Base-by-base conservation (phyloP, 495 filamentous ascomycete species). In the Entonaema liquescens region DNA sequence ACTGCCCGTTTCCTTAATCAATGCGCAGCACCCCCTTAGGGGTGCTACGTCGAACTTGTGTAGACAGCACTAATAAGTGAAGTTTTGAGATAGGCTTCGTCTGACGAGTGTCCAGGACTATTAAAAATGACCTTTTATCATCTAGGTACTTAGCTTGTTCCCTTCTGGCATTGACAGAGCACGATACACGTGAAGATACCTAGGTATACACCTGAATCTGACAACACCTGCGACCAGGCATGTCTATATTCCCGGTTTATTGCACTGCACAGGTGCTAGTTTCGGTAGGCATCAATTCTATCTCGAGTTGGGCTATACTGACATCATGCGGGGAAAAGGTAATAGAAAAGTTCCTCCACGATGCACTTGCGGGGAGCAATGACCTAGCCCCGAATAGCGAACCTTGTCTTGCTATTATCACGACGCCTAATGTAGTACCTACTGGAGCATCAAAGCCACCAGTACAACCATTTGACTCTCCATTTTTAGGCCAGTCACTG, bases 161-260 rank as follows among this genome's bases (percentile, higher is more conserved):
- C 13, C 35, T 38, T 15, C 35, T 38, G 8, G 35, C 35, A 15
- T 15, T 5, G 35, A 38, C 35, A 15, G n/a, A 38, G 35, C 35
- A 13, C n/a, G 35, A 38, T 38, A 38, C n/a, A 38, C 35, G 35
- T n/a, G 12, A 38, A 38, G 35, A 38, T n/a, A 11, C 35, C n/a
- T 38, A 38, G 13, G 35, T n/a, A n/a, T n/a, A n/a, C n/a, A n/a
- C n/a, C n/a, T n/a, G n/a, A n/a, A n/a, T n/a, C n/a, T n/a, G n/a
- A n/a, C n/a, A n/a, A 38, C 35, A 38, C 15, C 36, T 40, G 15
- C 4, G 36, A 35, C n/a, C 28, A 36, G n/a, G 17, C 31, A 70
- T 70, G 61, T 17, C 33, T 50, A n/a, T 47, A 12, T 60, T 65
- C 36, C 61, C 49, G 49, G 67, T 65, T 1, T 70, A 55, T 25